phyloP scores from a whole-genome alignment of 176 grass and related monocot species.

The Oryza glumipatula region DNA sequence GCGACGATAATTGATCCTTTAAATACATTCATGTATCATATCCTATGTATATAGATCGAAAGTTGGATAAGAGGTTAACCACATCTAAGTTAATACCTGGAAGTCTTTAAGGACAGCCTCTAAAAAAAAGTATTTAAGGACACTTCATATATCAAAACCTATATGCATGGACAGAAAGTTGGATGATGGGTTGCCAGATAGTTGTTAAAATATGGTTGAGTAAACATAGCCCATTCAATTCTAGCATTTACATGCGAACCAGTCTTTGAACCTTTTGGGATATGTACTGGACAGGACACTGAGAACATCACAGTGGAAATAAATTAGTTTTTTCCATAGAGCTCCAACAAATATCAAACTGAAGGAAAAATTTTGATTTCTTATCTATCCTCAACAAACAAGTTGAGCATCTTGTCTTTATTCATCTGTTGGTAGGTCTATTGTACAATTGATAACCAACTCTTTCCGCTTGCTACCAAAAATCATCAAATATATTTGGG shows the following conservation, averaged over 20 bases:
- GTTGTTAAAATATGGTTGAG: neutral
- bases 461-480: neutral
- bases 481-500: neutral
- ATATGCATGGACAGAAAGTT: neutral
- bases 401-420: neutral
- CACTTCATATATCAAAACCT: neutral
- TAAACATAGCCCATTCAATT: neutral
- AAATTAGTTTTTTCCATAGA: neutral
- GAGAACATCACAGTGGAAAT: neutral
- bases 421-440: neutral
- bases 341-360: neutral
- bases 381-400: neutral
- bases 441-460: neutral
- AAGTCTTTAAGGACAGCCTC: too few relatives aligned
- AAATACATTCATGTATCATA: too few relatives aligned
- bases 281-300: neutral
- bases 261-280: neutral
- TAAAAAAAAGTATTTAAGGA: neutral
- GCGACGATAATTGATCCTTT: too few relatives aligned
- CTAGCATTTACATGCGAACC: neutral
- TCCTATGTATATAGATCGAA: neutral
- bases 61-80: neutral
- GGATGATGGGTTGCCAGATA: neutral
- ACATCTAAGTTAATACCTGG: neutral
- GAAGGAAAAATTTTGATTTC: neutral